A percentile compares a stretch with the other conserved stretches of the same genome.
Evolutionary conservation across 805 yeast species (phyloP).

Genomic region (Spathaspora sp.): DNA sequence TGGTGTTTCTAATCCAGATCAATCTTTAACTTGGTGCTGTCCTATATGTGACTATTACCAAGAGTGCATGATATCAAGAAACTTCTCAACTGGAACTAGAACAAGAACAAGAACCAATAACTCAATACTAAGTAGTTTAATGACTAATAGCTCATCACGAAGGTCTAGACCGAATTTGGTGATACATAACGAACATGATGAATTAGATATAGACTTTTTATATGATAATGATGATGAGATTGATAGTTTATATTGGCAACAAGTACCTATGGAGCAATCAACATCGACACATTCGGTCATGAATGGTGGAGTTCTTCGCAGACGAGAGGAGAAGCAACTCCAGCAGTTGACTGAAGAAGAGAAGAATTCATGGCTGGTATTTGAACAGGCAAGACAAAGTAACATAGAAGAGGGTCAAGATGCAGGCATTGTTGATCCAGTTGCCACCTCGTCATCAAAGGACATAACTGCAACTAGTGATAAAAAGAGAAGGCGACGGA

Average conservation of each 20-base stretch:
- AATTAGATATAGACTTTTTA: slow-evolving; percentile 27
- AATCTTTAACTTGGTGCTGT: slow-evolving; percentile 37
- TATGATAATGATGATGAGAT: slow-evolving; percentile 12
- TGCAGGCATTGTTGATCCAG: neutral
- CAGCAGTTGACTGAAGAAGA: slow-evolving; percentile 32
- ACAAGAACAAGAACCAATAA: neutral
- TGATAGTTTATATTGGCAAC: slow-evolving; percentile 1
- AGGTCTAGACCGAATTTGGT: slow-evolving; percentile 14
- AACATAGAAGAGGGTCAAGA: slow-evolving; percentile 2
- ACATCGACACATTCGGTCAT: slow-evolving; percentile 16
- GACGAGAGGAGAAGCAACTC: slow-evolving; percentile 29
- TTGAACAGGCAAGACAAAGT: slow-evolving; percentile 23
- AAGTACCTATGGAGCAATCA: neutral
- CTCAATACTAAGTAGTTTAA: neutral
- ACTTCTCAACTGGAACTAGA: neutral
- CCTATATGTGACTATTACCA: slow-evolving; percentile 49
- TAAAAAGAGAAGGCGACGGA: slow-evolving; percentile 9
- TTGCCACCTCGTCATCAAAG: neutral
- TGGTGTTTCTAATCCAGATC: slow-evolving; percentile 4
- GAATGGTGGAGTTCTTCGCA: slow-evolving; percentile 37
- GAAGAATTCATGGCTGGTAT: slow-evolving; percentile 32
- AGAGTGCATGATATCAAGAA: slow-evolving; percentile 15
- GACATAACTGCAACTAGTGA: neutral
- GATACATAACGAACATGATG: slow-evolving; percentile 26
- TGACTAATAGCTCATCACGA: neutral